Base-by-base conservation (phyloP, 768 basidiomycete genomes). In the Boletus eberwhitei region DNA sequence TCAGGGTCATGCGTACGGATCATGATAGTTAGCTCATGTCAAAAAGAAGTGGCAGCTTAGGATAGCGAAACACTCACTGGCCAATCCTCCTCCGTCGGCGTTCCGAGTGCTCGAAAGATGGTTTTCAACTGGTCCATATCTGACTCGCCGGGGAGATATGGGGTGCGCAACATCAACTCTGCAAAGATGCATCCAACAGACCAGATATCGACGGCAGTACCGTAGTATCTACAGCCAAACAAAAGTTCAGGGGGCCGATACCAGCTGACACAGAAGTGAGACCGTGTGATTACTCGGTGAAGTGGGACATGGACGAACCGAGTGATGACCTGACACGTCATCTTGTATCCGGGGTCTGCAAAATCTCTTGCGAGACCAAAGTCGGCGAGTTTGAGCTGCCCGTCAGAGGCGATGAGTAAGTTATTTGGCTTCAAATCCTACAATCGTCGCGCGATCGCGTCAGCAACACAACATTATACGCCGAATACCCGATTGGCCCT, bases 391-490 rank as follows among this genome's bases (percentile, higher is more conserved):
- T 99, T 99, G 60, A 98, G 86, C 49, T 90, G 86, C 0, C 97
- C 97, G 48, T 92, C 83, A 0, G 89, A 82, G 0, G 93, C 84
- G 56, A 99, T 89, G 65, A 99, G 85, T 75, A 99, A 80, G 73
- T 99, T 99, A 75, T 99, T 99, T 8, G 97, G 97, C 71, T 99
- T 99, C 59, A 99, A 73, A 78, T 99, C 97, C 96, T 98, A 41
- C 16, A 31, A 19, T 11, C 26, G 13, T 32, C 16, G n/a, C 11
- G 9, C 22, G 37, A 31, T 32, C n/a, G 50, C 13, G 44, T 61
- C 34, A 67, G 65, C n/a, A 32, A 52, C 46, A 38, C 34, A 26
- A 54, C 36, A 34, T 47, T 5, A 6, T 38, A 3, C 5, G 38
- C n/a, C 22, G 41, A 64, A 50, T 46, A 44, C 53, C 36, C 2